These are phyloP conservation scores for Teratosphaeriaceae sp. DNA, from an alignment of 2,329 filamentous ascomycete genomes.

Conservation along the genomic window DNA sequence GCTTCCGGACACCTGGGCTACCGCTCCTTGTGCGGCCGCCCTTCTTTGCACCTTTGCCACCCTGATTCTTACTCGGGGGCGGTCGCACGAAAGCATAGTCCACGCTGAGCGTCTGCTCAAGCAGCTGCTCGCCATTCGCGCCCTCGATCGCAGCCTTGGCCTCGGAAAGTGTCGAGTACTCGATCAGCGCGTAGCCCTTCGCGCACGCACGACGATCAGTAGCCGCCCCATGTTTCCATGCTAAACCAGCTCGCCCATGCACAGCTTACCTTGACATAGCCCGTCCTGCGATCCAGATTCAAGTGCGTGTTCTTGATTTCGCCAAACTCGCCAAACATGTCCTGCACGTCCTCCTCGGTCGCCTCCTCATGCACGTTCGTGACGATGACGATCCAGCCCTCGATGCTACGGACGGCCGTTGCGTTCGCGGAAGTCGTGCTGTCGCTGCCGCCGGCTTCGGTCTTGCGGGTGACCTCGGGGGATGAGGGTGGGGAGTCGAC, in stretches of 20 bases:
- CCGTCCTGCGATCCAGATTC: conserved; percentile 74
- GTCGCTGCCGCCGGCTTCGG: conserved; percentile 1
- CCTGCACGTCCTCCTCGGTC: conserved; percentile 73
- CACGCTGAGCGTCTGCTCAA: conserved; percentile 74
- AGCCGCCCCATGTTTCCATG: not conserved
- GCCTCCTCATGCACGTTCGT: conserved; percentile 86
- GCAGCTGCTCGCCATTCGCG: conserved; percentile 67
- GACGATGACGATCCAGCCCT: conserved; percentile 83
- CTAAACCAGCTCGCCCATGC: conserved; percentile 1
- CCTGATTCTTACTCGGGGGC: conserved; percentile 52
- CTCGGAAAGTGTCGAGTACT: conserved; percentile 72
- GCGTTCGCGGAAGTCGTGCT: conserved; percentile 59
- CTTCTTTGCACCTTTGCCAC: conserved; percentile 4
- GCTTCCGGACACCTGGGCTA: conserved; percentile 8
- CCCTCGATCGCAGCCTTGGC: conserved; percentile 76
- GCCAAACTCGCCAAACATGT: conserved; percentile 76
- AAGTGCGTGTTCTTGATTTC: conserved; percentile 83
- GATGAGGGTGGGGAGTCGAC: not conserved
- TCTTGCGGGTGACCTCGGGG: not conserved
- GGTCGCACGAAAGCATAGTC: conserved; percentile 83
- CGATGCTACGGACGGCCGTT: conserved; percentile 76
- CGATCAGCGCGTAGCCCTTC: conserved; percentile 78
- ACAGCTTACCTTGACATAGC: conserved; percentile 69
- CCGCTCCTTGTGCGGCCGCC: conserved; percentile 10
- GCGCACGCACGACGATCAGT: not conserved